These are phyloP conservation scores for Schizosaccharomyces pombe DNA, from an alignment of 805 yeast genomes.

Conservation along the genomic window DNA sequence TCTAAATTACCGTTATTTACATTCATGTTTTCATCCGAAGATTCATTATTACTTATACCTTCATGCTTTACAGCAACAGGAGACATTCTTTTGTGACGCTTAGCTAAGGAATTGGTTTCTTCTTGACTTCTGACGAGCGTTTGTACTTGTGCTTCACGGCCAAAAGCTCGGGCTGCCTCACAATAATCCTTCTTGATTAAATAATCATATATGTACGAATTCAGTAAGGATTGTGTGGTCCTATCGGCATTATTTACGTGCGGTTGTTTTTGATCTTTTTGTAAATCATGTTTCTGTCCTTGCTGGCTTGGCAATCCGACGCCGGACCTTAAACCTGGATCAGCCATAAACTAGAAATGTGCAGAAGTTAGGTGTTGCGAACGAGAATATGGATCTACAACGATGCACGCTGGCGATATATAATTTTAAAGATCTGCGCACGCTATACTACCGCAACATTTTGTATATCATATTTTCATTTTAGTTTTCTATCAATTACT, in stretches of 20 bases:
- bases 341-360: not conserved
- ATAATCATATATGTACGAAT: conserved; percentile 74
- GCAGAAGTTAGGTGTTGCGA: not conserved
- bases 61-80: not conserved
- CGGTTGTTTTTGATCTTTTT: not conserved
- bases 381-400: too few species aligned
- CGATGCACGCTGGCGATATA: too few species aligned
- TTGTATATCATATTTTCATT: too few species aligned
- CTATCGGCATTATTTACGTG: not conserved
- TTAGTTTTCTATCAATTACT: too few species aligned
- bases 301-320: not conserved
- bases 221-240: conserved; percentile 18
- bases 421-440: too few species aligned
- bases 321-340: not conserved
- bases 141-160: conserved; percentile 41
- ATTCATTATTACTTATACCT: not conserved
- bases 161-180: conserved; percentile 51
- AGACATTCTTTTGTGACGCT: not conserved
- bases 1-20: not conserved
- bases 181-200: conserved; percentile 47
- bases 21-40: too few species aligned
- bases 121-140: not conserved
- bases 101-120: not conserved
- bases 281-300: not conserved
- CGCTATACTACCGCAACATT: too few species aligned